Evolutionary conservation across 116 monocot genomes (phyloP), one percentile per base, ranked within the genome.

Genomic region (Thalassia testudinum): DNA sequence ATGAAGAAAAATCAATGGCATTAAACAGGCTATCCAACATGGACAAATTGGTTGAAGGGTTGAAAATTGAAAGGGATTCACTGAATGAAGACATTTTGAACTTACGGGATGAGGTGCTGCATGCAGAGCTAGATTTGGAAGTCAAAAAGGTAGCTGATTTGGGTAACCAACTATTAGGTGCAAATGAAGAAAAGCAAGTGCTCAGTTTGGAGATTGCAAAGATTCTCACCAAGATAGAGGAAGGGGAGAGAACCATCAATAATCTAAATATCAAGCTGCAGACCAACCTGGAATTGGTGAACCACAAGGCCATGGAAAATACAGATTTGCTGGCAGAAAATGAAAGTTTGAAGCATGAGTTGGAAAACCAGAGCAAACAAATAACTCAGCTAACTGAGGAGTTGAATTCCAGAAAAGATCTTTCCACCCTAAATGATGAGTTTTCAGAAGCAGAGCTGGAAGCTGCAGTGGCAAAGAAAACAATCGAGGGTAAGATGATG

Each of bases 51-150:
- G 42, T 52, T 24, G 47, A 57, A 61, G 52, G 61, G 43, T 24
- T 78, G 13, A 69, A 62, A 58, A 21, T 20, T 30, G 66, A 73
- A 53, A 70, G 24, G 25, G 23, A 60, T 40, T 14, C 14, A 40
- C 11, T 30, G 28, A 38, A 20, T 13, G 37, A 51, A 12, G 51
- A 37, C 12, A 26, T 38, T 15, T 20, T 50, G 42, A 26, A 1
- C 17, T 25, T 53, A 12, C 26, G 43, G 20, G 40, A 17, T 12
- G 62, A 62, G 21, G 8, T 22, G 44, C 37, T 58, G 24, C 63
- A 58, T 30, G n/a, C 37, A 27, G 50, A 69, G 53, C 23, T 62
- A 37, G 61, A 51, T 16, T 21, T 3, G 20, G 17, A 11, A 25
- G 40, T 6, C 21, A 30, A 47, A 7, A 30, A 64, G 27, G 29